Percentiles rank a stretch among this genome's conserved stretches.
Evolutionary conservation across 495 filamentous ascomycete genomes (phyloP).

Genomic region (Penicillium cosmopolitanum): DNA sequence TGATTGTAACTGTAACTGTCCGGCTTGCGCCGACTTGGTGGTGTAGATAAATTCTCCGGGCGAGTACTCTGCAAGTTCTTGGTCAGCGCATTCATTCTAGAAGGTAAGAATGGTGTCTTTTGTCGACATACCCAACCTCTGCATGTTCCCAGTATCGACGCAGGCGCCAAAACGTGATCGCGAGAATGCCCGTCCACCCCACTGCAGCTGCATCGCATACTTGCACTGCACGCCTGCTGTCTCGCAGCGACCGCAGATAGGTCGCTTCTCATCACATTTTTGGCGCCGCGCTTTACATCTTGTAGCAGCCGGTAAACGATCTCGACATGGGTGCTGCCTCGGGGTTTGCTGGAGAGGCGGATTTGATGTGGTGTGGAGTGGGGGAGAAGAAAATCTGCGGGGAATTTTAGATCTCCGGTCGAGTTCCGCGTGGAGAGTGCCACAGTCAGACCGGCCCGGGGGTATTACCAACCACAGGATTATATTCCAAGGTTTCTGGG

Average conservation of each 20-base stretch:
- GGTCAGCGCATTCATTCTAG: conserved; percentile 3
- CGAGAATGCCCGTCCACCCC: conserved; percentile 47
- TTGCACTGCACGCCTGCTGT: conserved; percentile 38
- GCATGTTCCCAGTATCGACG: conserved; percentile 47
- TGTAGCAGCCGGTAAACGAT: conserved; percentile 50
- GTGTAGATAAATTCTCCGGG: conserved; percentile 54
- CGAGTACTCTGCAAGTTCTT: conserved; percentile 41
- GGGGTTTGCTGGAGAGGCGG: background rate
- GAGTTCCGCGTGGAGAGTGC: background rate
- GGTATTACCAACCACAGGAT: conserved; percentile 7
- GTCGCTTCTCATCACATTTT: conserved; percentile 49
- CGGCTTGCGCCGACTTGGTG: conserved; percentile 32
- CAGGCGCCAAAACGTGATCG: conserved; percentile 52
- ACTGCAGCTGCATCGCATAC: conserved; percentile 46
- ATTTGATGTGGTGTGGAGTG: conserved; percentile 12
- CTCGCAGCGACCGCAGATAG: conserved; percentile 44
- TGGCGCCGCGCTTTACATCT: conserved; percentile 52
- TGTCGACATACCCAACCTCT: conserved; percentile 42
- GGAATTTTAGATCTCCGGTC: conserved; percentile 22
- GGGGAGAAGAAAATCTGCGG: conserved; percentile 31
- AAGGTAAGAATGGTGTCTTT: background rate
- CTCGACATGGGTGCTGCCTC: conserved; percentile 43
- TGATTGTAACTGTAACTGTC: no score
- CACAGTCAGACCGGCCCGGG: conserved; percentile 14
- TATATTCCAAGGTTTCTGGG: conserved; percentile 9